Base-by-base conservation (phyloP, 2,329 filamentous ascomycete genomes). In the Trichoderma sp. region DNA sequence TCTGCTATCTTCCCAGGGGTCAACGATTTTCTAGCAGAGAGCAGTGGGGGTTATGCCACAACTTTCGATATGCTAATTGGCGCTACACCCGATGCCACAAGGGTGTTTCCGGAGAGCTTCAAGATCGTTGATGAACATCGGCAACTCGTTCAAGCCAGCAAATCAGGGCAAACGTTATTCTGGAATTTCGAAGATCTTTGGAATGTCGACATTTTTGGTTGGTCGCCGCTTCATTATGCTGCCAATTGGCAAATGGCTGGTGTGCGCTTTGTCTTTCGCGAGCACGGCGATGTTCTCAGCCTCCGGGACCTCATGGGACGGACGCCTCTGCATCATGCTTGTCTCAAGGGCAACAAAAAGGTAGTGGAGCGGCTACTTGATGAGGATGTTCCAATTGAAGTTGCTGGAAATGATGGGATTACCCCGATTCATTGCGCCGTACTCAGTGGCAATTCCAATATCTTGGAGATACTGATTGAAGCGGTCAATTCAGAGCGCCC, bases 281-380 rank as follows among this genome's bases (percentile, higher is more conserved):
- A 5, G 39, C 17, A 1, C 5, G 14, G 7, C 1, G 24, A 48
- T 3, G 45, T 17, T 19, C 21, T 26, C 2, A 45, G 34, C 2
- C 21, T 15, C 15, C 55, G 14, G n/a, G 63, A 65, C 9, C 10
- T 52, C n/a, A 47, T 41, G 30, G 44, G 30, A 14, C 60, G 63
- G 63, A 65, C 63, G 10, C 63, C 63, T 1, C 52, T 65, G 1
- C 55, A 65, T 1, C 48, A 65, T 52, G 63, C 63, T n/a, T 65
- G 63, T 5, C 7, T 60, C 1, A 15, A n/a, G 1, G 54, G 55
- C 1, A 50, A 60, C 34, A 15, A 52, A 21, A 51, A 9, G 5
- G 1, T 44, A 7, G 63, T 60, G 39, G 12, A 60, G 1, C 26
- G n/a, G 5, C 34, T 65, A 12, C 63, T 65, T 7, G 14, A 21